These are phyloP conservation scores for Salix suchowensis DNA, from an alignment of 345 rosid genomes.

Conservation along the genomic window DNA sequence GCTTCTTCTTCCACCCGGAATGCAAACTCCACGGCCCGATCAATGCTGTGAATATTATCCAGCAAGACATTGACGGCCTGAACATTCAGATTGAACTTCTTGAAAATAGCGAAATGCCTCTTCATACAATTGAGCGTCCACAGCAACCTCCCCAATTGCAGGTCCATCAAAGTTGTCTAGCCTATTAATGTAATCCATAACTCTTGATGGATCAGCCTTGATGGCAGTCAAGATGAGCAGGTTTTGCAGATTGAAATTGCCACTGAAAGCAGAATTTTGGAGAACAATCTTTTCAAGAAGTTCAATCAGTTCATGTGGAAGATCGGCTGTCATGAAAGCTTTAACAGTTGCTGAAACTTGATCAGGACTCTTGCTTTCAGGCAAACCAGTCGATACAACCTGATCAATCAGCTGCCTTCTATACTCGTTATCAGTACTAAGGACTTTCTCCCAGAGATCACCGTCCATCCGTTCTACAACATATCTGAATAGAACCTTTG, in stretches of 20 bases:
- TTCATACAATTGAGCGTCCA: constrained; percentile 77
- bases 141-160: constrained; percentile 95
- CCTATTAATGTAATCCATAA: constrained; percentile 91
- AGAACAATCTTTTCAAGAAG: constrained; percentile 95
- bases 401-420: constrained; percentile 95
- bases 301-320: constrained; percentile 77
- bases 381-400: constrained; percentile 92
- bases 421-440: constrained; percentile 63
- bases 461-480: constrained; percentile 97
- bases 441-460: constrained; percentile 95
- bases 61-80: constrained; percentile 65
- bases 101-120: constrained; percentile 78
- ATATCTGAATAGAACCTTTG: constrained; percentile 45
- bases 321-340: constrained; percentile 81
- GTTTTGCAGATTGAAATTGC: constrained; percentile 89
- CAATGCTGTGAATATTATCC: constrained; percentile 65
- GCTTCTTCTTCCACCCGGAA: constrained; percentile 96
- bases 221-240: constrained; percentile 93
- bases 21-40: constrained; percentile 91
- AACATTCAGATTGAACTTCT: constrained; percentile 73
- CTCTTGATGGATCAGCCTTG: constrained; percentile 92
- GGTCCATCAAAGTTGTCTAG: constrained; percentile 97
- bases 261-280: constrained; percentile 96
- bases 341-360: constrained; percentile 80
- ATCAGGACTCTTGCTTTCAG: constrained; percentile 88